Percentiles rank a stretch among this genome's conserved stretches.
phyloP scores from a whole-genome alignment of 2,329 filamentous ascomycete species.

The Teratosphaeria destructans region DNA sequence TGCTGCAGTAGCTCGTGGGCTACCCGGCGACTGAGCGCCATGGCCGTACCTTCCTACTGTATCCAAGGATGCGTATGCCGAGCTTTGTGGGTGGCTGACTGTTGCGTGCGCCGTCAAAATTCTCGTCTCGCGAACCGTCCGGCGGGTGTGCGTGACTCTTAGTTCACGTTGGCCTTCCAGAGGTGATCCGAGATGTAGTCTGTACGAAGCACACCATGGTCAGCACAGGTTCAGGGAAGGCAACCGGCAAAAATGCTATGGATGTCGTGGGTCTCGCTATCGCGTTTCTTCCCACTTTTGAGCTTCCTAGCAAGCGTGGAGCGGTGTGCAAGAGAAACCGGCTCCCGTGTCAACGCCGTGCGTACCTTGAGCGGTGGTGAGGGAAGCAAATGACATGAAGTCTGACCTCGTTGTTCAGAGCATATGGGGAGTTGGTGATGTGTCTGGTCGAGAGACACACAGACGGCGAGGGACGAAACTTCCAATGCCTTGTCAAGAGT shows the following conservation, averaged over 20 bases:
- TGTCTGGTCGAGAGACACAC: not conserved
- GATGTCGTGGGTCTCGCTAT: not conserved
- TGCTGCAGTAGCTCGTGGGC: conserved; percentile 19
- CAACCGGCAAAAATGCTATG: not conserved
- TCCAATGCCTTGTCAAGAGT: not conserved
- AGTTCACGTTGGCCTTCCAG: conserved; percentile 58
- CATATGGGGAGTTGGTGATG: not conserved
- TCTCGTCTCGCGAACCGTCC: not conserved
- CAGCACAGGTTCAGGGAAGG: not conserved
- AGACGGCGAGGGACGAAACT: not conserved
- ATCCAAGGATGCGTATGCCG: not conserved
- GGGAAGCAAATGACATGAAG: not conserved
- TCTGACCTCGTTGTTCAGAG: not conserved
- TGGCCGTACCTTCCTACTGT: conserved; percentile 4
- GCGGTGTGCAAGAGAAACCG: not conserved
- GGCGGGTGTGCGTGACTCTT: conserved; percentile 17
- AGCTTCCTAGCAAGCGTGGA: not conserved
- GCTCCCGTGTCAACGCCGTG: not conserved
- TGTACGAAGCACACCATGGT: conserved; percentile 16
- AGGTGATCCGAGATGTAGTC: conserved; percentile 62
- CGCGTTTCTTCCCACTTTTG: not conserved
- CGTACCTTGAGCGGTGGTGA: not conserved
- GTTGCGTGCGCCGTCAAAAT: not conserved
- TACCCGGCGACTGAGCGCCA: conserved; percentile 25
- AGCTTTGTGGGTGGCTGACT: not conserved